Evolutionary conservation across 2,329 filamentous ascomycete genomes (phyloP).

Genomic region (Pseudogymnoascus sp.): DNA sequence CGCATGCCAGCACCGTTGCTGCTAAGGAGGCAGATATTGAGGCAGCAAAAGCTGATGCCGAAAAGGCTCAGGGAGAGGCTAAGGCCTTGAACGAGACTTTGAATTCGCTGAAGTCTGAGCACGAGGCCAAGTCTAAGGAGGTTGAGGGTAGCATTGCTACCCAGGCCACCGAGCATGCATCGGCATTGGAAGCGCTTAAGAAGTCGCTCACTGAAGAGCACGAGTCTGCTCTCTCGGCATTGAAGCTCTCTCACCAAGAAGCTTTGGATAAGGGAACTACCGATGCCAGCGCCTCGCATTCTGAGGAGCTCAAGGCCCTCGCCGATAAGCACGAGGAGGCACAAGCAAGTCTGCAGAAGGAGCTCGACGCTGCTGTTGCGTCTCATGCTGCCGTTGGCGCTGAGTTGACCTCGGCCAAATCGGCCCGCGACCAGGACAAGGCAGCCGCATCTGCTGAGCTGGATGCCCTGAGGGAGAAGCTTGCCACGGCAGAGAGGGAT

Average conservation of each 20-base stretch:
- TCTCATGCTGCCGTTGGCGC: slow-evolving; percentile 41
- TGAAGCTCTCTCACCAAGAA: slow-evolving; percentile 46
- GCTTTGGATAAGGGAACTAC: slow-evolving; percentile 41
- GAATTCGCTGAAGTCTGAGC: slow-evolving; percentile 34
- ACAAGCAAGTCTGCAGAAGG: slow-evolving; percentile 43
- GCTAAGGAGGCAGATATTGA: slow-evolving; percentile 23
- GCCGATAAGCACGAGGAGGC: slow-evolving; percentile 42
- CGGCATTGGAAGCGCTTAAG: slow-evolving; percentile 40
- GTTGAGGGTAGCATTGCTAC: slow-evolving; percentile 38
- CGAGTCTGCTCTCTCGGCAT: slow-evolving; percentile 37
- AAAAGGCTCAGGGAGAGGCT: slow-evolving; percentile 38
- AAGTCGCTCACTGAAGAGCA: slow-evolving; percentile 43
- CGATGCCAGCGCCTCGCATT: slow-evolving; percentile 37
- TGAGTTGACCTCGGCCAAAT: slow-evolving; percentile 35
- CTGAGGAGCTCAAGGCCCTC: slow-evolving; percentile 42
- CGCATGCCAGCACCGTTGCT: slow-evolving; percentile 30
- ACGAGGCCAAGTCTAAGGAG: slow-evolving; percentile 39
- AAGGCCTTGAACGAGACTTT: slow-evolving; percentile 43
- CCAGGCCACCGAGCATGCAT: slow-evolving; percentile 35
- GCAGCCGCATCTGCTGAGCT: slow-evolving; percentile 31
- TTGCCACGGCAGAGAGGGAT: slow-evolving; percentile 35
- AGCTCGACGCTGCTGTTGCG: slow-evolving; percentile 45
- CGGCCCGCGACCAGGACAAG: background rate
- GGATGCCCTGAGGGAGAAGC: slow-evolving; percentile 41
- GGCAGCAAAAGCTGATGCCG: slow-evolving; percentile 34